Evolutionary conservation across 2,329 filamentous ascomycete genomes (phyloP).

Genomic region (Claviceps sp.): DNA sequence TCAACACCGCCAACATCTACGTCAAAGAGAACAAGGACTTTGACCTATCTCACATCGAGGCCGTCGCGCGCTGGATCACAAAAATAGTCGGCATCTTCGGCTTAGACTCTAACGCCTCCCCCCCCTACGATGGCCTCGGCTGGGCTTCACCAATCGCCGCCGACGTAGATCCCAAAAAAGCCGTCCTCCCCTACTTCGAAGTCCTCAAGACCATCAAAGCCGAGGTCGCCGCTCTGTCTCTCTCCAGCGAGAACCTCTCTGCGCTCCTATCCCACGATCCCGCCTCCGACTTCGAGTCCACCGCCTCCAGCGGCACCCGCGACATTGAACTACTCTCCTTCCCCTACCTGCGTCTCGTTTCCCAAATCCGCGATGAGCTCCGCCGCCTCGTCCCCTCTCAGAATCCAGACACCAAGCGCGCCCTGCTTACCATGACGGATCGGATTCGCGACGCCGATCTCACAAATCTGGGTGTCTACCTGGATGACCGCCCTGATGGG

Average conservation of each 20-base stretch:
- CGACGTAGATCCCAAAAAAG: conserved; percentile 29
- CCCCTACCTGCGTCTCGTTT: conserved; percentile 41
- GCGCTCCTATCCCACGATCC: conserved; percentile 30
- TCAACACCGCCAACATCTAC: conserved; percentile 61
- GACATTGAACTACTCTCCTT: conserved; percentile 40
- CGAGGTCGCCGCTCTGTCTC: conserved; percentile 32
- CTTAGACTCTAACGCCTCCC: conserved; percentile 48
- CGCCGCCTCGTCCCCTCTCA: conserved; percentile 37
- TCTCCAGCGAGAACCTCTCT: conserved; percentile 33
- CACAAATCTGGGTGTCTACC: conserved; percentile 71
- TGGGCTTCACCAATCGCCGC: conserved; percentile 34
- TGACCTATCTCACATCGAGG: conserved; percentile 35
- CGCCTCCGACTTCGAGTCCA: conserved; percentile 30
- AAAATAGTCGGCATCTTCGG: conserved; percentile 76
- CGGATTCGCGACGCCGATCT: conserved; percentile 68
- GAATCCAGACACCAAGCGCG: conserved; percentile 44
- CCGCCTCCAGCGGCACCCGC: conserved; percentile 30
- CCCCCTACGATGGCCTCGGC: conserved; percentile 42
- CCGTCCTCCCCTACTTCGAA: conserved; percentile 33
- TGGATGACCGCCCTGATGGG: conserved; percentile 63
- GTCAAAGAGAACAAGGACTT: conserved; percentile 32
- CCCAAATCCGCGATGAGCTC: conserved; percentile 48
- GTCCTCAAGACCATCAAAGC: conserved; percentile 31
- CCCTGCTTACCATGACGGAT: conserved; percentile 66
- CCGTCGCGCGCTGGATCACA: conserved; percentile 66